A percentile compares a stretch with the other conserved stretches of the same genome.
Evolutionary conservation across 2,329 filamentous ascomycete species (phyloP).

Genomic region (Colletotrichum lupini): DNA sequence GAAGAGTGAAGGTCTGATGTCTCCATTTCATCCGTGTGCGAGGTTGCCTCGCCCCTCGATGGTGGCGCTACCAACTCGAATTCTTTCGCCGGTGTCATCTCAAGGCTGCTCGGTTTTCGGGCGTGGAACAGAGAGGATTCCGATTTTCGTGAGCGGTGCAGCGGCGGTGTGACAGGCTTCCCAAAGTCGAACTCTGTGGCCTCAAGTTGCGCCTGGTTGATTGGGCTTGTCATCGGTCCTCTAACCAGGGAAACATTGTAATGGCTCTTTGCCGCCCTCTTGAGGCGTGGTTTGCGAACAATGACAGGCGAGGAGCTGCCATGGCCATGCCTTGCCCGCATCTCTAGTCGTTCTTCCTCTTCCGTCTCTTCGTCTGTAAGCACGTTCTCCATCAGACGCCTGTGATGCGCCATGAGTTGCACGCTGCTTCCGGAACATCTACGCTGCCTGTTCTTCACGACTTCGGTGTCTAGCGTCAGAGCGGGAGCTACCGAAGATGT

Average conservation of each 20-base stretch:
- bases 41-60: slow-evolving; percentile 24
- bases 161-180: slow-evolving; percentile 27
- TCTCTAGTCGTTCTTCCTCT: slow-evolving; percentile 56
- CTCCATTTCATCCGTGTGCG: slow-evolving; percentile 33
- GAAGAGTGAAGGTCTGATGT: slow-evolving; percentile 36
- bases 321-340: slow-evolving; percentile 46
- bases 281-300: slow-evolving; percentile 53
- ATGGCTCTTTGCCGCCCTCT: slow-evolving; percentile 53
- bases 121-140: slow-evolving; percentile 15
- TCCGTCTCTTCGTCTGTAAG: slow-evolving; percentile 58
- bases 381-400: slow-evolving; percentile 49
- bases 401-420: slow-evolving; percentile 49
- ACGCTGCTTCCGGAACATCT: slow-evolving; percentile 64
- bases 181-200: slow-evolving; percentile 39
- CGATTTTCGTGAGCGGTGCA: slow-evolving; percentile 24
- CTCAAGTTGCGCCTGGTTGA: slow-evolving; percentile 39
- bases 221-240: slow-evolving; percentile 43
- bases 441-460: slow-evolving; percentile 52
- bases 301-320: slow-evolving; percentile 39
- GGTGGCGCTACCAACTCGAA: background rate
- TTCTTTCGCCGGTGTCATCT: slow-evolving; percentile 24
- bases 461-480: slow-evolving; percentile 39
- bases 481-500: slow-evolving; percentile 37
- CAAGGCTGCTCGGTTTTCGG: background rate
- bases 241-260: slow-evolving; percentile 37